These are phyloP conservation scores for Cordyceps militaris DNA, from an alignment of 2,329 filamentous ascomycete genomes.

Conservation along the genomic window DNA sequence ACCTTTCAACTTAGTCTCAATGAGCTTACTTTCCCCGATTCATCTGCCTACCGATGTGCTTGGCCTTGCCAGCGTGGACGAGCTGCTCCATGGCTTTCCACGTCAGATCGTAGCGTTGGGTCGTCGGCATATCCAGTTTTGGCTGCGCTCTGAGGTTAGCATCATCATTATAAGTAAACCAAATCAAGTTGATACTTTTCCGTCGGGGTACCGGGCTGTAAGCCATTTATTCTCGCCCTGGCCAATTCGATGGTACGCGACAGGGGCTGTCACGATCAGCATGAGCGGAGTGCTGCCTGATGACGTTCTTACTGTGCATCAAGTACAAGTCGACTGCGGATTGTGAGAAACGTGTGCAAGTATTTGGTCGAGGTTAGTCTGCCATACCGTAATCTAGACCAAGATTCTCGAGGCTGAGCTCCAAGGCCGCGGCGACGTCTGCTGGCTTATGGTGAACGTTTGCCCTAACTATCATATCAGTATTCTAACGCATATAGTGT, in stretches of 20 bases:
- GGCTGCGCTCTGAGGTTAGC: neutral
- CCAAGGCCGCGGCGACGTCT: constrained; percentile 1
- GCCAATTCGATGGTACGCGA: constrained; percentile 7
- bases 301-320: constrained; percentile 6
- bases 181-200: neutral
- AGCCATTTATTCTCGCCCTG: neutral
- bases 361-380: neutral
- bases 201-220: neutral
- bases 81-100: constrained; percentile 10
- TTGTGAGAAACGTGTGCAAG: neutral
- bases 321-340: constrained; percentile 7
- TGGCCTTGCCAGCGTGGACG: constrained; percentile 1
- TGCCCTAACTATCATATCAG: neutral
- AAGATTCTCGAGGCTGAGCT: constrained; percentile 8
- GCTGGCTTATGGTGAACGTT: constrained; percentile 3
- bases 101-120: neutral
- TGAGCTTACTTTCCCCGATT: neutral
- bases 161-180: too few relatives aligned
- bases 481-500: neutral
- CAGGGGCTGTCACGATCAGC: neutral
- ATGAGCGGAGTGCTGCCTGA: neutral
- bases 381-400: constrained; percentile 3
- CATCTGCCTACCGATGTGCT: neutral
- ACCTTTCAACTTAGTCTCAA: neutral
- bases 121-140: neutral